A percentile compares a stretch with the other conserved stretches of the same genome.
Conservation (phyloP, 192 early-diverging fungal genomes). For the Coemansia sp. region DNA sequence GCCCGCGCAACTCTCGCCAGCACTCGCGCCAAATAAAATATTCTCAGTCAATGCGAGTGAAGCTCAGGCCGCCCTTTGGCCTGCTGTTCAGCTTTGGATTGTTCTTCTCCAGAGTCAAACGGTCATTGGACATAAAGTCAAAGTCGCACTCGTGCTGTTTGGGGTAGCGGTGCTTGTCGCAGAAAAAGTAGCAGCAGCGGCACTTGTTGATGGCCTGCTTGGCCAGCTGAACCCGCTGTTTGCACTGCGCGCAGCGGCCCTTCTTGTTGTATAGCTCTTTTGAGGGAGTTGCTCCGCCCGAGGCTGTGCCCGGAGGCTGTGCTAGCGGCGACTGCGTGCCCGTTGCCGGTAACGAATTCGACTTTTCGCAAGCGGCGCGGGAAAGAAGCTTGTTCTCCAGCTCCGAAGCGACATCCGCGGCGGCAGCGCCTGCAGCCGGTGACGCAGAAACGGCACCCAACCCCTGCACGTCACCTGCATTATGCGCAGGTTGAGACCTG, state of each 20-base stretch:
- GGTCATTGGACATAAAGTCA: conserved; percentile 71
- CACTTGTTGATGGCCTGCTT: conserved; percentile 79
- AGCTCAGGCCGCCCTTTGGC: conserved; percentile 73
- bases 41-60: conserved; percentile 60
- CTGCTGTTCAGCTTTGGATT: conserved; percentile 74
- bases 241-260: conserved; percentile 67
- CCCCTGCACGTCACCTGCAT: conserved; percentile 10
- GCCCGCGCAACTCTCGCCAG: not conserved
- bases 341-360: conserved; percentile 28
- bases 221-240: conserved; percentile 70
- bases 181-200: conserved; percentile 73
- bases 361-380: conserved; percentile 7
- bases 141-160: conserved; percentile 77
- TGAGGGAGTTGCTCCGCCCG: conserved; percentile 41
- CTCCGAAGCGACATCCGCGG: conserved; percentile 3
- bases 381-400: conserved; percentile 1
- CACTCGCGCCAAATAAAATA: not conserved
- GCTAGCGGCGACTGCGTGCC: conserved; percentile 32
- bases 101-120: conserved; percentile 66
- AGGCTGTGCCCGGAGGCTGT: conserved; percentile 22
- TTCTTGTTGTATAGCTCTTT: conserved; percentile 64
- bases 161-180: conserved; percentile 69
- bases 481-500: conserved; percentile 14
- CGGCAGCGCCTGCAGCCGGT: conserved; percentile 10
- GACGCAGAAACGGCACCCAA: conserved; percentile 5